A percentile compares a stretch with the other conserved stretches of the same genome.
Evolutionary conservation across 1,284 basidiomycete genomes (phyloP).

Genomic region (Sphagnurus paluster): DNA sequence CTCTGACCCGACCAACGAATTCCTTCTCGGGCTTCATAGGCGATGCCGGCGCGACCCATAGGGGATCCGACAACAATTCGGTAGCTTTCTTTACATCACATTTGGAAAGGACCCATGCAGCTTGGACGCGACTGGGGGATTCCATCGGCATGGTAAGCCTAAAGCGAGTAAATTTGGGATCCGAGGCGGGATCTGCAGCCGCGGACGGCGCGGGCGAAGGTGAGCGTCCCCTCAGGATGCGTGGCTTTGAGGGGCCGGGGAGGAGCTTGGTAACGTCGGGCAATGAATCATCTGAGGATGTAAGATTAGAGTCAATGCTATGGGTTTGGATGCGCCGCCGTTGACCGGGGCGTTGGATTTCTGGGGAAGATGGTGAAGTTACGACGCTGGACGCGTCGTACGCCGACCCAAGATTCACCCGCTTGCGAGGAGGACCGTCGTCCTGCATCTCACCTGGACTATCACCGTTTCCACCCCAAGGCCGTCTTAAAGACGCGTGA

Average conservation of each 20-base stretch:
- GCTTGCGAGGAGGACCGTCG: constrained; percentile 69
- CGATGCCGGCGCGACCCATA: constrained; percentile 45
- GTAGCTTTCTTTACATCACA: constrained; percentile 61
- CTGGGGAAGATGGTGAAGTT: constrained; percentile 55
- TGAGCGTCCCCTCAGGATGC: constrained; percentile 55
- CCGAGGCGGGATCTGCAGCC: constrained; percentile 30
- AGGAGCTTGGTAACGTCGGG: constrained; percentile 42
- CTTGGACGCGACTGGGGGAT: constrained; percentile 44
- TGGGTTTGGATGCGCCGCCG: constrained; percentile 41
- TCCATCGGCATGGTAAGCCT: constrained; percentile 59
- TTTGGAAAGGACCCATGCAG: constrained; percentile 64
- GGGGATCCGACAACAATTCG: constrained; percentile 53
- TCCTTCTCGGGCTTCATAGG: constrained; percentile 32
- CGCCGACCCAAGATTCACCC: constrained; percentile 51
- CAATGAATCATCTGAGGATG: constrained; percentile 68
- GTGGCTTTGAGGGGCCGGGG: constrained; percentile 46
- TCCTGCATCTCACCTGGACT: constrained; percentile 41
- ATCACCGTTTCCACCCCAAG: constrained; percentile 32
- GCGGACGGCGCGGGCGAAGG: constrained; percentile 29
- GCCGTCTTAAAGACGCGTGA: constrained; percentile 52
- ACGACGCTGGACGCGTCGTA: constrained; percentile 42
- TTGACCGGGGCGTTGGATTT: constrained; percentile 51
- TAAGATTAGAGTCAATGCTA: constrained; percentile 37
- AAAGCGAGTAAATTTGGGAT: constrained; percentile 55
- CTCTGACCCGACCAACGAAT: constrained; percentile 59